Evolutionary conservation across 1,284 basidiomycete genomes (phyloP).

Genomic region (Cutaneotrichosporon dermatis): DNA sequence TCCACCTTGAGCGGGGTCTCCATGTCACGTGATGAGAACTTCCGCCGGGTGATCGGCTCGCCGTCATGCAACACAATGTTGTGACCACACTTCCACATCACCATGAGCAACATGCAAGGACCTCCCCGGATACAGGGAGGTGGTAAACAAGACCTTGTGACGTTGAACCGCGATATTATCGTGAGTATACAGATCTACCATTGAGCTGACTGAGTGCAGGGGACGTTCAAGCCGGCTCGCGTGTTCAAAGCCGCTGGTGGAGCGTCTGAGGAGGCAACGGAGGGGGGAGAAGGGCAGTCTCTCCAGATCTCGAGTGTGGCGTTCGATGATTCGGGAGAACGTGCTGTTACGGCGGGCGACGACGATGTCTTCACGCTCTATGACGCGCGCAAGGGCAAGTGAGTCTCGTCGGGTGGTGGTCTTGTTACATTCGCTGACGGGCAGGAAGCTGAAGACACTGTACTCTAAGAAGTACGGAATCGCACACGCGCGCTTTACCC

Average conservation of each 20-base stretch:
- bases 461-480: conserved; percentile 96
- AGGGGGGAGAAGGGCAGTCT: conserved; percentile 46
- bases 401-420: conserved; percentile 52
- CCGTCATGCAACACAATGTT: too few species aligned
- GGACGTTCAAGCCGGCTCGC: conserved; percentile 61
- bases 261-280: conserved; percentile 16
- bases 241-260: conserved; percentile 69
- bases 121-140: too few species aligned
- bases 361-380: conserved; percentile 91
- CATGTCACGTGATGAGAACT: too few species aligned
- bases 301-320: conserved; percentile 69
- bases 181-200: too few species aligned
- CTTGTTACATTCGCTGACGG: conserved; percentile 18
- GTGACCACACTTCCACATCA: too few species aligned
- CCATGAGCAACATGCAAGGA: too few species aligned
- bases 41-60: too few species aligned
- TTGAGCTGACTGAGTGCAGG: neutral
- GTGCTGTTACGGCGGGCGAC: conserved; percentile 79
- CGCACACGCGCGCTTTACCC: conserved; percentile 88
- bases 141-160: too few species aligned
- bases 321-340: conserved; percentile 87
- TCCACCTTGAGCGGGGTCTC: neutral
- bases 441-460: conserved; percentile 68
- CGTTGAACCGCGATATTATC: too few species aligned
- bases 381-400: conserved; percentile 84